Conservation (phyloP, 2,329 filamentous ascomycete genomes). For the Arthrobotrys iridis region DNA sequence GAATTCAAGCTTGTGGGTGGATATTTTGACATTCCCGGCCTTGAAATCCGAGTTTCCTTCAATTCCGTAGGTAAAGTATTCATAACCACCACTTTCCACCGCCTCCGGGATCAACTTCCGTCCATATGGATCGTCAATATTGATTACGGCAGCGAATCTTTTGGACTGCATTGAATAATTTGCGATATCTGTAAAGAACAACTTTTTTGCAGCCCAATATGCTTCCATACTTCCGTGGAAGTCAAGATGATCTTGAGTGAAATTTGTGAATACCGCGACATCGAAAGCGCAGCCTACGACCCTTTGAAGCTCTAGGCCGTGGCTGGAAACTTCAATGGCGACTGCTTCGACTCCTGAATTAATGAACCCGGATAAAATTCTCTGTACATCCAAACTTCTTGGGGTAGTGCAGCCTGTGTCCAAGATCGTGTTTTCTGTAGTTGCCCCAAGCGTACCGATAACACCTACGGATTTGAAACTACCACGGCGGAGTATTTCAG, state of each 20-base stretch:
- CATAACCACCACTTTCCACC: background rate
- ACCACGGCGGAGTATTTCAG: constrained; percentile 15
- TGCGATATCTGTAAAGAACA: constrained; percentile 32
- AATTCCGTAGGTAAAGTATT: constrained; percentile 8
- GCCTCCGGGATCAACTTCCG: background rate
- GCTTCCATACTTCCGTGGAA: constrained; percentile 32
- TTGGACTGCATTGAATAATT: constrained; percentile 18
- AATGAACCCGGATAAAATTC: constrained; percentile 19
- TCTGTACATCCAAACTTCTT: constrained; percentile 21
- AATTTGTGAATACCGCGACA: constrained; percentile 30
- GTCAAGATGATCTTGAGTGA: constrained; percentile 42
- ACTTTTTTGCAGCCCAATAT: constrained; percentile 29
- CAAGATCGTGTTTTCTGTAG: constrained; percentile 2
- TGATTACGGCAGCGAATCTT: constrained; percentile 24
- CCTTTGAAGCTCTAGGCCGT: constrained; percentile 32
- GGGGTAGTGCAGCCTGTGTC: constrained; percentile 31
- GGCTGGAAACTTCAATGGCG: constrained; percentile 37
- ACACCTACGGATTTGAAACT: constrained; percentile 31
- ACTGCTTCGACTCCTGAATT: constrained; percentile 23
- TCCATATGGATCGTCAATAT: constrained; percentile 23
- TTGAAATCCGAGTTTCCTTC: background rate
- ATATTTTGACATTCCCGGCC: background rate
- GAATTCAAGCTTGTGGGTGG: background rate
- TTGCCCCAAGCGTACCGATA: constrained; percentile 41
- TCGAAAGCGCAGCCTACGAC: constrained; percentile 39